Evolutionary conservation across 2,329 filamentous ascomycete species (phyloP).

Genomic region (Tolypocladium sp.): DNA sequence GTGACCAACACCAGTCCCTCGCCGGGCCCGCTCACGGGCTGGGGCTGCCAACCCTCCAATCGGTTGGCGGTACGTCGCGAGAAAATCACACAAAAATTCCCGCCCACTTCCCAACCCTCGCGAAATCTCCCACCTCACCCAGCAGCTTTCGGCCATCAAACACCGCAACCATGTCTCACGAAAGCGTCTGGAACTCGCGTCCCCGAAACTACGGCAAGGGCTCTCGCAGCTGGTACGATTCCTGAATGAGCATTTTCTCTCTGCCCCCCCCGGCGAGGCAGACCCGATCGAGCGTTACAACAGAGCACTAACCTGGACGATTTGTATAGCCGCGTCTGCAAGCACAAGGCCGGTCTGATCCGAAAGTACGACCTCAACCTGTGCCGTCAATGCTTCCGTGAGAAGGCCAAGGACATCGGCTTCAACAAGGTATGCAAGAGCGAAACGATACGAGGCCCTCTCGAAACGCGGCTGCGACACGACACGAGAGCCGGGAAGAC

Average conservation of each 20-base stretch:
- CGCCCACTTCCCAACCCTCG: conserved; percentile 20
- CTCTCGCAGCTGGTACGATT: conserved; percentile 77
- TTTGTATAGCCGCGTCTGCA: conserved; percentile 54
- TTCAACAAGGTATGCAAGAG: conserved; percentile 55
- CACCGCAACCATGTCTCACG: conserved; percentile 57
- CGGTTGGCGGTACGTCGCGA: conserved; percentile 18
- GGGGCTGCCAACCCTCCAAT: conserved; percentile 29
- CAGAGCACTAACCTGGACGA: not conserved
- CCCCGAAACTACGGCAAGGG: conserved; percentile 97
- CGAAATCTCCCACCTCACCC: conserved; percentile 23
- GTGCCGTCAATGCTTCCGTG: conserved; percentile 72
- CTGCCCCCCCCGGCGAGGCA: not conserved
- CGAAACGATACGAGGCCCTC: not conserved
- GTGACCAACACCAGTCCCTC: not conserved
- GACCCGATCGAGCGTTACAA: not conserved
- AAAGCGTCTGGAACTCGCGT: conserved; percentile 98
- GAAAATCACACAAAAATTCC: conserved; percentile 31
- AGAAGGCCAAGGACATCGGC: conserved; percentile 64
- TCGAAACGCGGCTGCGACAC: not conserved
- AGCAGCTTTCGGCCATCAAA: conserved; percentile 15
- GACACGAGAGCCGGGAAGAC: not conserved
- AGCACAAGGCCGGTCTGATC: conserved; percentile 97
- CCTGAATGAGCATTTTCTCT: not conserved
- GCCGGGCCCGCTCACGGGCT: conserved; percentile 9
- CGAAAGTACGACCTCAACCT: conserved; percentile 98